Evolutionary conservation across 129 eudicot species (phyloP).

Genomic region (Flaveria linearis): DNA sequence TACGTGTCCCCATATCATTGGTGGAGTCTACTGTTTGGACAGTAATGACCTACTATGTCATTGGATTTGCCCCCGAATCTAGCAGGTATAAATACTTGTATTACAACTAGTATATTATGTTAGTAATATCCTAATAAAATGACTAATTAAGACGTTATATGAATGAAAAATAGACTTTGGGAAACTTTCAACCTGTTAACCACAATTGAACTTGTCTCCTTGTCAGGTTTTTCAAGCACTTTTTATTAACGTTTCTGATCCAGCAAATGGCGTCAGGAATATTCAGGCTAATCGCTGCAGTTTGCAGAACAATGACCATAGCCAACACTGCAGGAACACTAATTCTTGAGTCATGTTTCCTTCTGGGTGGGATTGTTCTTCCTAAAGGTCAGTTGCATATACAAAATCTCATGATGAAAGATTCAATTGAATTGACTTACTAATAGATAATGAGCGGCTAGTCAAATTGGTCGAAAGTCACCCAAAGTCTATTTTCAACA

Average conservation of each 20-base stretch:
- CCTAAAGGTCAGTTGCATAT: slow-evolving; percentile 42
- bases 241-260: slow-evolving; percentile 61
- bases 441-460: background rate
- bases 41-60: slow-evolving; percentile 35
- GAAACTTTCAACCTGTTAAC: background rate
- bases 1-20: slow-evolving; percentile 42
- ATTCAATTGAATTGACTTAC: background rate
- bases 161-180: background rate
- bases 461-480: background rate
- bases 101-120: background rate
- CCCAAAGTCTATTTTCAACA: background rate
- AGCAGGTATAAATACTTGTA: slow-evolving; percentile 19
- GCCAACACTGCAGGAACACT: slow-evolving; percentile 84
- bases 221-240: slow-evolving; percentile 84
- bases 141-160: background rate
- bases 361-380: slow-evolving; percentile 86
- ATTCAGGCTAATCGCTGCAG: slow-evolving; percentile 72
- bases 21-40: slow-evolving; percentile 43
- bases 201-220: background rate
- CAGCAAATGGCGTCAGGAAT: slow-evolving; percentile 94
- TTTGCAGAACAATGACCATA: slow-evolving; percentile 73
- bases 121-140: background rate
- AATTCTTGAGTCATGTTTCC: slow-evolving; percentile 60
- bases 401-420: background rate
- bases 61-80: slow-evolving; percentile 43